phyloP scores from a whole-genome alignment of 2,329 filamentous ascomycete genomes.

The Pseudogymnoascus sp. region DNA sequence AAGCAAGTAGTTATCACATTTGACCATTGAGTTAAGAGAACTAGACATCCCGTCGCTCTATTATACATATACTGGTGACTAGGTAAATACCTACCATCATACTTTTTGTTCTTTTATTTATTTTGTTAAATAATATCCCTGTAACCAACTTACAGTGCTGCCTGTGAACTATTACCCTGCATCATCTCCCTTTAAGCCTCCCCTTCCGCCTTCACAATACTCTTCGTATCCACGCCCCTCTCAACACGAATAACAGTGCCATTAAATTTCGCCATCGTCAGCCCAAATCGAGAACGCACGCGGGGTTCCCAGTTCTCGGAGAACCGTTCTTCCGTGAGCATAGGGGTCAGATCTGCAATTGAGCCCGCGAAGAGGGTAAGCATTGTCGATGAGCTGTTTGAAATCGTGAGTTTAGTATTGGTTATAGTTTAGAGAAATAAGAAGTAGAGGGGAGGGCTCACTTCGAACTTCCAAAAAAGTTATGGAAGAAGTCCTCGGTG shows the following conservation, averaged over 20 bases:
- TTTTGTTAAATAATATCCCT: not conserved
- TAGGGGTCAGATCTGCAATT: conserved; percentile 30
- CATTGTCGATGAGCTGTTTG: conserved; percentile 32
- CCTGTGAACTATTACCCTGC: not conserved
- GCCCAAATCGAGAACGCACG: conserved; percentile 28
- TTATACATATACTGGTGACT: no score
- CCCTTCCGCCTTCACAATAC: not conserved
- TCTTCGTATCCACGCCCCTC: conserved; percentile 26
- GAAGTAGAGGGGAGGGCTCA: conserved; percentile 15
- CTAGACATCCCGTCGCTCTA: no score
- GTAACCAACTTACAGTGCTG: not conserved
- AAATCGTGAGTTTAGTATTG: conserved; percentile 8
- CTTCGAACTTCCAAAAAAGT: conserved; percentile 34
- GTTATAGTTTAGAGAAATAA: not conserved
- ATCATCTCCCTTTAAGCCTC: not conserved
- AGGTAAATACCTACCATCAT: not conserved
- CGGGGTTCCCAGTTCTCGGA: conserved; percentile 33
- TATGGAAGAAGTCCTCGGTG: conserved; percentile 29
- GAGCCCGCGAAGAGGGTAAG: conserved; percentile 33
- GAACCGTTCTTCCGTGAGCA: conserved; percentile 34
- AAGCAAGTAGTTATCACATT: no score
- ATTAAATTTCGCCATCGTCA: conserved; percentile 36
- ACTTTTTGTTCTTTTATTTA: not conserved
- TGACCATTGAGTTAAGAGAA: no score
- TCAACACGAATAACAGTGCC: conserved; percentile 32